These are phyloP conservation scores for Yamadazyma atmosphaerica DNA, from an alignment of 1,139 yeast genomes.

Conservation along the genomic window DNA sequence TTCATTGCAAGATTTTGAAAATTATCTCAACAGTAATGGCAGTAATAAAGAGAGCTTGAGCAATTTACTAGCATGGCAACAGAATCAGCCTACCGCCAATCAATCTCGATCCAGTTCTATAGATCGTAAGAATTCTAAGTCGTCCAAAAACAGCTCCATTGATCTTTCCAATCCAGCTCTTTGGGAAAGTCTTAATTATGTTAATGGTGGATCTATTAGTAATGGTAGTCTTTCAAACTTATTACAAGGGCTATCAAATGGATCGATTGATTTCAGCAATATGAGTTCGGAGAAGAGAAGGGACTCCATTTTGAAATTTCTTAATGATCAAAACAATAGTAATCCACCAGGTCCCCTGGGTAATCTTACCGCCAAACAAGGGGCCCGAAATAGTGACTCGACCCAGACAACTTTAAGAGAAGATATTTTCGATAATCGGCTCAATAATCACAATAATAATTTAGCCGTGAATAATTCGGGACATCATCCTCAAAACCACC, in stretches of 20 bases:
- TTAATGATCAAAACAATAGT: slow-evolving; percentile 28
- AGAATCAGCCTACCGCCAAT: slow-evolving; percentile 10
- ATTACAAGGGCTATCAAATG: slow-evolving; percentile 37
- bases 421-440: slow-evolving; percentile 35
- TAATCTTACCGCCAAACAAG: neutral
- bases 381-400: neutral
- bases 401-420: slow-evolving; percentile 31
- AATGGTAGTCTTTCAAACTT: slow-evolving; percentile 39
- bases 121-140: slow-evolving; percentile 15
- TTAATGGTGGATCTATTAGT: slow-evolving; percentile 21
- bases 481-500: neutral
- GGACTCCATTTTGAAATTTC: slow-evolving; percentile 40
- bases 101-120: slow-evolving; percentile 15
- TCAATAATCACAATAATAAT: neutral
- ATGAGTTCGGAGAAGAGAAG: slow-evolving; percentile 47
- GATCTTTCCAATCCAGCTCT: slow-evolving; percentile 26
- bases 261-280: slow-evolving; percentile 40
- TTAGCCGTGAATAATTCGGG: neutral
- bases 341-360: slow-evolving; percentile 1
- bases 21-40: slow-evolving; percentile 16
- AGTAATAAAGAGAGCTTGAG: slow-evolving; percentile 40
- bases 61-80: slow-evolving; percentile 33
- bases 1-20: slow-evolving; percentile 44
- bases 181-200: slow-evolving; percentile 26
- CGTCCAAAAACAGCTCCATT: slow-evolving; percentile 27